Evolutionary conservation across 768 basidiomycete species (phyloP), one percentile per base, ranked within the genome.

Genomic region (Multifurca ochricompacta): DNA sequence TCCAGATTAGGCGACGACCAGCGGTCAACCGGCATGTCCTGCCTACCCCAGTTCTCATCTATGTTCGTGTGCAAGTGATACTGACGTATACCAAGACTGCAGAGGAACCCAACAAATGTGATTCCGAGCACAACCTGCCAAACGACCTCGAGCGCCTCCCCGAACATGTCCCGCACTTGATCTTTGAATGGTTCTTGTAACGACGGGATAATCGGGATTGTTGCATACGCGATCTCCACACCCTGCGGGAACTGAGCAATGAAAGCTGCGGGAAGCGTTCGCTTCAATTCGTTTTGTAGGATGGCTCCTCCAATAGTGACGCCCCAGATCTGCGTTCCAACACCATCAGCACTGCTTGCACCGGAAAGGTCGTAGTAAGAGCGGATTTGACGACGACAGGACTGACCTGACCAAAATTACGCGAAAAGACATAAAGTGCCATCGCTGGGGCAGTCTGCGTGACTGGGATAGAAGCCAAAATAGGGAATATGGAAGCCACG

Each of bases 201-300:
- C 19, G 23, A 16, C 16, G 50, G 59, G 34, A 72, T 63, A 9
- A 49, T 32, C 10, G 69, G 69, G 53, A 72, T 69, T 5, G 62
- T 47, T 28, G 56, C 49, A 28, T 53, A 61, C 18, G 64, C 53
- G 35, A 68, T 56, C 41, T 65, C 62, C 18, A 59, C 57, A n/a
- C 65, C 63, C 18, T 59, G 51, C 0, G 65, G 63, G 53, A 70
- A 59, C 30, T 53, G 30, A 0, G 53, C 45, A 2, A 64, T 31
- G 51, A 72, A 69, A 1, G 51, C 54, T 0, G 44, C 27, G 0
- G 75, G 73, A 0, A 75, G 63, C 1, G 54, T 51, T 8, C 52
- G 59, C 9, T 47, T 44, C 23, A 76, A 68, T 52, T 68, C 48
- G 59, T 74, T 75, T 51, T 71, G 69, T 7, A 75, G 62, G 31